Evolutionary conservation across 2,329 filamentous ascomycete species (phyloP).

Genomic region (Aureobasidium sp.): DNA sequence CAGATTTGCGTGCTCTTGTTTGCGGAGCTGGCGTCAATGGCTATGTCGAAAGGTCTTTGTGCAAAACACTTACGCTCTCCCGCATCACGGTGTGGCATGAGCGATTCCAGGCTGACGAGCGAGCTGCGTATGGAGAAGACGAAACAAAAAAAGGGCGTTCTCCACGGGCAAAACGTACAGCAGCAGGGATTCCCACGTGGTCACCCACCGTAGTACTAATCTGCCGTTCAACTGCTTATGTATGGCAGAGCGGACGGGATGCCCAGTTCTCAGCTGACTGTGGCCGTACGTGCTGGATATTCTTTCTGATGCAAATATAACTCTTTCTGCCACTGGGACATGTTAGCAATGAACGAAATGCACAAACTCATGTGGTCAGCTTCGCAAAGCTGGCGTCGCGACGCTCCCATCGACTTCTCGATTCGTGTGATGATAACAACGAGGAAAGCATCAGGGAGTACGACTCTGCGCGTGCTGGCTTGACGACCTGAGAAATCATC

Average conservation of each 20-base stretch:
- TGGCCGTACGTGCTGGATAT: not conserved
- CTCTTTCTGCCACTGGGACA: too few relatives aligned
- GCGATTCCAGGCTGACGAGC: not conserved
- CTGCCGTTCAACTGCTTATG: too few relatives aligned
- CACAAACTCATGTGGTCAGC: not conserved
- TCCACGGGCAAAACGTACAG: too few relatives aligned
- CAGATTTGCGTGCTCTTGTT: too few relatives aligned
- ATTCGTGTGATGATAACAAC: not conserved
- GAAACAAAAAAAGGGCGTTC: too few relatives aligned
- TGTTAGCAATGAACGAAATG: too few relatives aligned
- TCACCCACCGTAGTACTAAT: too few relatives aligned
- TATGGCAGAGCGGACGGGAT: too few relatives aligned
- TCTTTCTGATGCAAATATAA: not conserved
- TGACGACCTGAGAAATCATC: not conserved
- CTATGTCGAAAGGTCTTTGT: too few relatives aligned
- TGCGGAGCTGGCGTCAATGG: too few relatives aligned
- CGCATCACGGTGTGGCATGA: not conserved
- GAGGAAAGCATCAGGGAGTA: not conserved
- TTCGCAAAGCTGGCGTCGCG: not conserved
- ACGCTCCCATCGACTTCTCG: not conserved
- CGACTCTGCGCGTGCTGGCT: not conserved
- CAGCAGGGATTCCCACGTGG: too few relatives aligned
- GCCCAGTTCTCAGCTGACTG: not conserved
- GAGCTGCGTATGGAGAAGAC: not conserved
- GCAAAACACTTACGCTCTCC: not conserved